Evolutionary conservation across 176 grass and related monocot genomes (phyloP), one percentile per base, ranked within the genome.

Genomic region (Aegilops bicornis): DNA sequence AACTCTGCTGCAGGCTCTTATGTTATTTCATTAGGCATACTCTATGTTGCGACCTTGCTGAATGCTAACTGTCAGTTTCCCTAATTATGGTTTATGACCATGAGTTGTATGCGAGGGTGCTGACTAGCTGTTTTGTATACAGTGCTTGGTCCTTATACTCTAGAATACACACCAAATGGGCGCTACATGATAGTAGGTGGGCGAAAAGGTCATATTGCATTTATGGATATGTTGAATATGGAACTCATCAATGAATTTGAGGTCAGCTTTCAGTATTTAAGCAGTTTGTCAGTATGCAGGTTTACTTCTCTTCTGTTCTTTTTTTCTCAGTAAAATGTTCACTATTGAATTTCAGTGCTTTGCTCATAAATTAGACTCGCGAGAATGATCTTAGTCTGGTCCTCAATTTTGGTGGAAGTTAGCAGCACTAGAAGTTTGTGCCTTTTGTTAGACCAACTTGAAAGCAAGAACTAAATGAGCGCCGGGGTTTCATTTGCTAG

Each of bases 141-240:
- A 97, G 96, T 88, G 33, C 88, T 95, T 73, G 96, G 96, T 83
- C 90, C 96, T 77, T 98, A 98, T 79, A 95, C 79, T 60, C 42
- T 94, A 45, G 85, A 88, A 77, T 98, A 95, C 73, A 92, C 94
- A 58, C 79, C 81, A 76, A 98, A 93, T 88, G 93, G 91, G 12
- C 93, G 93, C 71, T 91, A 98, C 84, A 90, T 98, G 89, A 32
- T 95, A 89, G 87, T 95, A 37, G 93, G 91, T 73, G 96, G 96
- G n/a, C 90, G 89, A 14, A 98, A 95, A 90, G 96, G 93, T 69
- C 96, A 98, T 78, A 23, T 98, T n/a, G 96, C 93, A 43, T 89
- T 95, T 88, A 95, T 98, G 65, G 96, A 98, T 86, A 90, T 95
- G 93, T 65, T 94, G n/a, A 90, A 79, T 74, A 78, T 94, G 88